These are phyloP conservation scores for Chlamydomonas sphaeroides DNA, from an alignment of 139 green algal species.

Conservation along the genomic window DNA sequence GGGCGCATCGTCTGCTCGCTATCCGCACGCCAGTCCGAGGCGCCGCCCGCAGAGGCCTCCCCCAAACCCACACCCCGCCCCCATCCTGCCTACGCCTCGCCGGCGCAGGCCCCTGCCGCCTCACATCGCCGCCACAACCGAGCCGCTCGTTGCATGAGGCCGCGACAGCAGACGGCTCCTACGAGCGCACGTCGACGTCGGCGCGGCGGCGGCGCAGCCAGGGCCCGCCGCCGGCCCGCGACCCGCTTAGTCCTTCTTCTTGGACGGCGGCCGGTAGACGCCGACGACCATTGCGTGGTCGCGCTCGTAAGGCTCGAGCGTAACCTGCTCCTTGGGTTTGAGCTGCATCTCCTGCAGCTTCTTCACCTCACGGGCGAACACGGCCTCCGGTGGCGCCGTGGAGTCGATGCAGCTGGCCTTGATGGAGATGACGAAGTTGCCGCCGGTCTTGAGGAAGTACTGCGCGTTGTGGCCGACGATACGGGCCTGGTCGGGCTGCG, in stretches of 20 bases:
- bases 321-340: slow-evolving; percentile 98
- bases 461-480: slow-evolving; percentile 98
- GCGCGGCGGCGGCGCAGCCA: too few species aligned
- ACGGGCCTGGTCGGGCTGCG: slow-evolving; percentile 95
- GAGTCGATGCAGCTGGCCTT: slow-evolving; percentile 99
- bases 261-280: slow-evolving; percentile 73
- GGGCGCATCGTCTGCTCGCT: too few species aligned
- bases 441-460: slow-evolving; percentile 98
- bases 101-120: too few species aligned
- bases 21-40: too few species aligned
- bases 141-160: too few species aligned
- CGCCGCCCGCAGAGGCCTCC: too few species aligned
- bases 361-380: slow-evolving; percentile 96
- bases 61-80: too few species aligned
- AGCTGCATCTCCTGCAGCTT: slow-evolving; percentile 98
- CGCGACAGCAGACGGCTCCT: too few species aligned
- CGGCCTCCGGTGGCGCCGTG: slow-evolving; percentile 92
- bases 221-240: too few species aligned
- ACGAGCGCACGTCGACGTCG: too few species aligned
- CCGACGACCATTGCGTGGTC: slow-evolving; percentile 98
- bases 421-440: slow-evolving; percentile 99
- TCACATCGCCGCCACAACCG: too few species aligned
- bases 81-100: too few species aligned
- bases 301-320: slow-evolving; percentile 98
- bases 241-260: slow-evolving; percentile 56